Conservation (phyloP, 257 asterid species). For the Nicotiana attenuata region DNA sequence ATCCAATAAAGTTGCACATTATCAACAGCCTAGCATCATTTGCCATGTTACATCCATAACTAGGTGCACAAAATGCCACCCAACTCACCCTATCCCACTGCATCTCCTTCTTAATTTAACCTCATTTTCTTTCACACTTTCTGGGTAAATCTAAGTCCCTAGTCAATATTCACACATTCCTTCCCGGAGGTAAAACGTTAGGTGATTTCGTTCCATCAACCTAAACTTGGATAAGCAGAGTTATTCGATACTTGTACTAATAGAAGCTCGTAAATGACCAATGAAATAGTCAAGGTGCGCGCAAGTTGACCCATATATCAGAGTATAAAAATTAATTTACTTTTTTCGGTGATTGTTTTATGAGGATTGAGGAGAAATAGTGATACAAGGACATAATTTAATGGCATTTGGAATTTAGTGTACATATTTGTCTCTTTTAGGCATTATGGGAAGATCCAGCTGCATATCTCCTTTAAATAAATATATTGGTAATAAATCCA, state of each 20-base stretch:
- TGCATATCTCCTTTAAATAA: background rate
- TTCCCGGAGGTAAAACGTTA: too few relatives aligned
- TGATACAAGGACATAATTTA: background rate
- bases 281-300: background rate
- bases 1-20: constrained; percentile 1
- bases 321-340: background rate
- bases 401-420: background rate
- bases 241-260: background rate
- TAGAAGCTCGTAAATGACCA: too few relatives aligned
- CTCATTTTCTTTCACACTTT: background rate
- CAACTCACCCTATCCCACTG: background rate
- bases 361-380: background rate
- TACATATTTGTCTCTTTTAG: background rate
- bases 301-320: background rate
- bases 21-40: constrained; percentile 6
- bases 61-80: constrained; percentile 3
- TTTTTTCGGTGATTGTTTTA: background rate
- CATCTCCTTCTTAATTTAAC: background rate
- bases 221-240: background rate
- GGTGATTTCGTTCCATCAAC: background rate
- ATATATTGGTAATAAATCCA: background rate
- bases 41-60: background rate
- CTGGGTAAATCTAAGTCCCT: background rate
- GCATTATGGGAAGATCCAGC: constrained; percentile 3
- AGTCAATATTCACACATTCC: too few relatives aligned